A percentile compares a stretch with the other conserved stretches of the same genome.
Conservation (phyloP, 495 filamentous ascomycete species). For the Stereocaulon alpinum region DNA sequence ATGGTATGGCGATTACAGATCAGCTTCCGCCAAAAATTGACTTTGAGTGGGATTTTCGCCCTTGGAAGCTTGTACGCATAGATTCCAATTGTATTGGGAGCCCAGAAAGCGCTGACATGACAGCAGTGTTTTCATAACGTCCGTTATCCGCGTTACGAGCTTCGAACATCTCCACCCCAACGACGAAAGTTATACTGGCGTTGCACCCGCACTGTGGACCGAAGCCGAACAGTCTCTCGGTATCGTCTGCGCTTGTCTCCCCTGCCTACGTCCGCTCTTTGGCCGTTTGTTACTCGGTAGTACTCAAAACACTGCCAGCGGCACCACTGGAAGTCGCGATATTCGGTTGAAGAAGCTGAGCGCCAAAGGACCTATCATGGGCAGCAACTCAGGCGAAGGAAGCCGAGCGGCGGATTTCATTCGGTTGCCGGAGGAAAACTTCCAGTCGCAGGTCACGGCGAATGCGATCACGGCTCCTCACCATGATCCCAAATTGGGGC, state of each 20-base stretch:
- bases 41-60: conserved; percentile 38
- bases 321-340: background rate
- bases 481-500: background rate
- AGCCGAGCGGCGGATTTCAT: background rate
- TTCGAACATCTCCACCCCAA: conserved; percentile 42
- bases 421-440: background rate
- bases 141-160: conserved; percentile 45
- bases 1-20: conserved; percentile 39
- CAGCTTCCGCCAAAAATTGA: conserved; percentile 35
- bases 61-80: conserved; percentile 37
- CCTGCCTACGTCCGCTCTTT: conserved; percentile 45
- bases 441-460: background rate
- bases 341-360: too few species aligned
- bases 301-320: conserved; percentile 14
- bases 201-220: conserved; percentile 47
- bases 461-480: background rate
- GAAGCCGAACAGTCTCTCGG: conserved; percentile 48
- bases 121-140: conserved; percentile 35
- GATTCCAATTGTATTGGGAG: conserved; percentile 7
- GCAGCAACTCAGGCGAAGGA: background rate
- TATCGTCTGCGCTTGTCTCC: conserved; percentile 47
- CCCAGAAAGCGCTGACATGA: background rate
- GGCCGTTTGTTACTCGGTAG: conserved; percentile 28
- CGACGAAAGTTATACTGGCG: conserved; percentile 38
- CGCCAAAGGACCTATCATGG: too few species aligned